Base-by-base conservation (phyloP, 2,329 filamentous ascomycete species). In the Sporothrix mexicana region DNA sequence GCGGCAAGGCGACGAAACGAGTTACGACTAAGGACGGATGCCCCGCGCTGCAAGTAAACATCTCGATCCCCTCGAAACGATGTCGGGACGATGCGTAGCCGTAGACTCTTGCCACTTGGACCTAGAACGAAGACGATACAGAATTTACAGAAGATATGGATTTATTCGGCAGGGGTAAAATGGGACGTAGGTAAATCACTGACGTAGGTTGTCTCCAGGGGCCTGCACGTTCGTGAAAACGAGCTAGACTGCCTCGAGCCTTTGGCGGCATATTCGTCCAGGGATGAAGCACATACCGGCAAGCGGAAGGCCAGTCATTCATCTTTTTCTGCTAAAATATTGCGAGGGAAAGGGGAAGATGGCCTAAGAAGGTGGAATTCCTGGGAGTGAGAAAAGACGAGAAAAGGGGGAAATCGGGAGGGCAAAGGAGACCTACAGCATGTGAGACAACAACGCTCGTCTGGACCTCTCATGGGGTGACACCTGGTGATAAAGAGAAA, bases 381-480 rank as follows among this genome's bases (percentile, higher is more conserved):
- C n/a, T 9, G 51, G 57, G 55, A 30, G 15, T 20, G 17, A 36
- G 15, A 57, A 13, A 57, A 3, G 5, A 10, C 9, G n/a, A 62
- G 9, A 23, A 64, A 20, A 25, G 30, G 5, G 20, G n/a, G 12
- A 7, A 7, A 66, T 6, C 4, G 53, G 9, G 23, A 45, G n/a
- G 20, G 20, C 20, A 6, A 9, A 25, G 20, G 41, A 3, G 4
- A 10, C 12, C 20, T 36, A 36, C 30, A 7, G 20, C 45, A 66
- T 12, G 41, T 47, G n/a, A 25, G 41, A 66, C 41, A 10, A 25
- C 41, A 13, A 15, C n/a, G 12, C n/a, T 64, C 20, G 41, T 47
- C 41, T 45, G 25, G 59, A 17, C 15, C 59, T 9, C 36, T 64
- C n/a, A 45, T 64, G 41, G n/a, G 45, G 64, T 51, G 64, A 67